Percentiles rank a stretch among this genome's conserved stretches.
These are phyloP conservation scores for Pythium biforme DNA, from an alignment of 352 stramenopile genomes.

Conservation along the genomic window DNA sequence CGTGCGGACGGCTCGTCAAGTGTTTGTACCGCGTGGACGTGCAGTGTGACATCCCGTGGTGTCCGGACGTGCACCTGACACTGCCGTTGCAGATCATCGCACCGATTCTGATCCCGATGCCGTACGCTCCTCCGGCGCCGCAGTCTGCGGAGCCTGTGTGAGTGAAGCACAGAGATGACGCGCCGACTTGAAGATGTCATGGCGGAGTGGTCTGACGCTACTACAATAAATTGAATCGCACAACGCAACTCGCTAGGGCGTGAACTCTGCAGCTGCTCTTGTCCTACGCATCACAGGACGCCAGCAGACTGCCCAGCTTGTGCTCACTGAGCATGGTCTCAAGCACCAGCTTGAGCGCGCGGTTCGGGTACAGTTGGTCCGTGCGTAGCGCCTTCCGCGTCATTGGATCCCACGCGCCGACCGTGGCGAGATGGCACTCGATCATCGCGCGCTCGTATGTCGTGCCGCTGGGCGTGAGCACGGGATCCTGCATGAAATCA, in stretches of 20 bases:
- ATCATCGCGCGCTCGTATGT: conserved; percentile 76
- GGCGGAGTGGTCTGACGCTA: no score
- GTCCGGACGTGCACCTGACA: conserved; percentile 35
- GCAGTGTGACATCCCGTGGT: conserved; percentile 43
- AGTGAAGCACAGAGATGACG: background rate
- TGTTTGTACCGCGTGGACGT: conserved; percentile 37
- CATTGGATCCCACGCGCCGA: conserved; percentile 64
- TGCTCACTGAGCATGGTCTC: conserved; percentile 64
- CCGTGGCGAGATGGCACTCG: conserved; percentile 55
- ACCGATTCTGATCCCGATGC: conserved; percentile 10
- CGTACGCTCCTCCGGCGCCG: background rate
- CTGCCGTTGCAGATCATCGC: conserved; percentile 30
- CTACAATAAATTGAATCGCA: no score
- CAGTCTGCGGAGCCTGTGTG: background rate
- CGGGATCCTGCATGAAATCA: conserved; percentile 66
- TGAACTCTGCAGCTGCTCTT: no score
- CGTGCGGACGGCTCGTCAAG: conserved; percentile 28
- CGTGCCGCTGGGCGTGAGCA: conserved; percentile 64
- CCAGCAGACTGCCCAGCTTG: conserved; percentile 44
- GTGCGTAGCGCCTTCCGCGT: conserved; percentile 49
- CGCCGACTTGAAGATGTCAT: no score
- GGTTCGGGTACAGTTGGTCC: conserved; percentile 56
- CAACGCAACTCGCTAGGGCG: no score
- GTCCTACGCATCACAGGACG: conserved; percentile 11
- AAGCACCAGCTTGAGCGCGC: conserved; percentile 60